These are phyloP conservation scores for Acer campestre DNA, from an alignment of 345 rosid genomes.

Conservation along the genomic window DNA sequence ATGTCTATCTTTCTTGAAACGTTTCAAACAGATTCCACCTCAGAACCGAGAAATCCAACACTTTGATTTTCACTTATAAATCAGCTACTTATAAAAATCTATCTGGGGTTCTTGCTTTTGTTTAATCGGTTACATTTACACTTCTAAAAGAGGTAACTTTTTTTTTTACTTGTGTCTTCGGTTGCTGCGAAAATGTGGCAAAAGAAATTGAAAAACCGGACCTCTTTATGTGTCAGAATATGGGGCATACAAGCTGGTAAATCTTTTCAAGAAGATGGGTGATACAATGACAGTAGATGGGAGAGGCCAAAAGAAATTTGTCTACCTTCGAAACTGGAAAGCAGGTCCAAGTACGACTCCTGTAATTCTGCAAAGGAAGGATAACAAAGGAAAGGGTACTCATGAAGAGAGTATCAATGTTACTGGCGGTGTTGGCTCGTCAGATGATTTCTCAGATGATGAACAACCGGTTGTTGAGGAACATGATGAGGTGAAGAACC, in stretches of 20 bases:
- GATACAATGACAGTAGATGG: conserved; percentile 71
- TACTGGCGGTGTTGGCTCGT: conserved; percentile 46
- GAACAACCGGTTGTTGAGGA: conserved; percentile 54
- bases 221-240: conserved; percentile 82
- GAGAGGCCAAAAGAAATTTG: conserved; percentile 69
- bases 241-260: conserved; percentile 71
- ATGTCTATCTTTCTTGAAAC: no score
- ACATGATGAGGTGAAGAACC: conserved; percentile 35
- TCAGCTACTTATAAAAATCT: no score
- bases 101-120: no score
- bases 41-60: no score
- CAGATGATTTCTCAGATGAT: conserved; percentile 75
- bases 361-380: conserved; percentile 49
- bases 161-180: no score
- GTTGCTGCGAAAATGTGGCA: no score
- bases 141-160: no score
- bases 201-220: no score
- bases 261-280: conserved; percentile 85
- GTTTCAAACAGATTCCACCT: no score
- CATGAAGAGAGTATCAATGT: conserved; percentile 38
- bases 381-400: conserved; percentile 55
- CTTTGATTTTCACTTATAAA: no score
- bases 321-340: conserved; percentile 69
- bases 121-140: no score
- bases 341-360: conserved; percentile 52